Base-by-base conservation (phyloP, 2,329 filamentous ascomycete genomes). In the Exophiala viscosa region DNA sequence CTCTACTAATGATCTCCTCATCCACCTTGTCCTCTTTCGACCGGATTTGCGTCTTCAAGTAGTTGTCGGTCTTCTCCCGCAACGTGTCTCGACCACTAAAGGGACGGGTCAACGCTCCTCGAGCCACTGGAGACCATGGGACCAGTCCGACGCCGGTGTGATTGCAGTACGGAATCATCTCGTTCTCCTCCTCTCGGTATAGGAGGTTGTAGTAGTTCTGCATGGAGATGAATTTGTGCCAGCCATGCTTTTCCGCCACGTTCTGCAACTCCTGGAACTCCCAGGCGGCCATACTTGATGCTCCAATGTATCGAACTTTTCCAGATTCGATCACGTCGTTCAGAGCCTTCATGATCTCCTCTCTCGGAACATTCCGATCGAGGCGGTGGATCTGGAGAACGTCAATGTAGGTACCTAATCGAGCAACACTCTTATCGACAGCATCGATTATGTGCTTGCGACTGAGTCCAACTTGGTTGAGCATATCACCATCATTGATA, bases 371-470 rank as follows among this genome's bases (percentile, higher is more conserved):
- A 1, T 43, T 34, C 0, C 53, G 54, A 55, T 77, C 75, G 44
- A 74, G 76, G 17, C 75, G 70, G 54, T 78, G 76, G 53, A 78
- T 78, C 49, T 77, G 73, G 20, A 77, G 67, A 13, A 78, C 63
- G 54, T 79, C 75, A 17, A 79, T 70, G 59, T 79, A 78, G 1
- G 68, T 68, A 14, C 69, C 68, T 34, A 77, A 64, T 23, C 75
- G 68, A 52, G 68, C 65, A 17, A 78, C 66, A 11, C 69, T 65
- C 42, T 69, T 72, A 43, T 85, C 75, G 5, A 86, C 82, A 0
- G 81, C 80, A 59, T 80, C 76, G 58, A 85, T 76, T 58, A 85
- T 81, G 56, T 82, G 77, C 62, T 80, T 82, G n/a, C 83, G 71
- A 33, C 75, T 79, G 39, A 86, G 68, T 0, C 65, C 65, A 11